Base-by-base conservation (phyloP, 306 rosid genomes). In the Pyrus bretschneideri region DNA sequence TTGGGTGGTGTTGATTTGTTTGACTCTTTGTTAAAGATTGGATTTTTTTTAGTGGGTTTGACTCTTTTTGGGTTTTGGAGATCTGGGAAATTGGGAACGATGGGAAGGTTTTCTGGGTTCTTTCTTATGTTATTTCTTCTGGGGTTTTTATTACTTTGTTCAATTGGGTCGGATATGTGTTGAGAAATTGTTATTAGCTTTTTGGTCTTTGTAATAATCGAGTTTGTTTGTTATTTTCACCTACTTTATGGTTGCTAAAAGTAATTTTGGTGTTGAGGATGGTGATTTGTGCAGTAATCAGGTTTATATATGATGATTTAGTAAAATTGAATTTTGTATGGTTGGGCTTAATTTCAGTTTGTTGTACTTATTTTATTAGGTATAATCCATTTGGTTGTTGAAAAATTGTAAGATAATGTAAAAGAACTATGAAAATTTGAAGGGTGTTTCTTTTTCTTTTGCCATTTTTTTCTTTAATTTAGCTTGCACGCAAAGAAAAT, bases 41-140 rank as follows among this genome's bases (percentile, higher is more conserved):
- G 42, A 17, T 40, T 73, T 59, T 55, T 17, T 59, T 73, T 33
- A 4, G 7, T 11, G 0, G 18, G 69, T 59, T 73, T 73, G 69
- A 42, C 58, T 23, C 11, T 71, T 46, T 40, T 40, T 17, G 62
- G 40, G 69, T 46, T 69, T 73, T 74, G 80, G 71, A 80, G 88
- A 88, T 89, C 93, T 78, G 74, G 67, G 73, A 21, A 23, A 19
- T 72, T 84, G 42, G 60, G 74, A 69, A 66, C 51, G 67, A 55
- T 77, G 76, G 21, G 55, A 70, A 71, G 66, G 33, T 67, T 57
- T 22, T 74, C 80, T 18, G 62, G 72, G 13, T 60, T 35, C 4
- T 63, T 60, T 61, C 7, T 51, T 15, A 10, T 58, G 40, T 29
- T 77, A 35, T 46, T 62, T 59, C 61, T 62, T 66, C 54, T 80